These are phyloP conservation scores for Pichia inconspicua DNA, from an alignment of 1,139 yeast genomes.

Conservation along the genomic window DNA sequence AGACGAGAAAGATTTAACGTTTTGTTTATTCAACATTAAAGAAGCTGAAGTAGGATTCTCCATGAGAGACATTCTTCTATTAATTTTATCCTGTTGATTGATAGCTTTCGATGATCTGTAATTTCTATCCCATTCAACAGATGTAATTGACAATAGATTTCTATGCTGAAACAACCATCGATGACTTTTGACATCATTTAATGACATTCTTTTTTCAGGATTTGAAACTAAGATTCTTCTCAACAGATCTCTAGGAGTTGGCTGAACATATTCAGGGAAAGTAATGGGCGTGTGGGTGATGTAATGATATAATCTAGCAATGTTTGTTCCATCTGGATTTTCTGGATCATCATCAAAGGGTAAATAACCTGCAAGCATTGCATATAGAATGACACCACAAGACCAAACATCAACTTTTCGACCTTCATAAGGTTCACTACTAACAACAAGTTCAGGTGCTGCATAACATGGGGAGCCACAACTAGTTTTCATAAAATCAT, in stretches of 20 bases:
- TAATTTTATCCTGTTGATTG: slow-evolving; percentile 24
- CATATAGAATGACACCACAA: slow-evolving; percentile 88
- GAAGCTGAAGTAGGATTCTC: slow-evolving; percentile 33
- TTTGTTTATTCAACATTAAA: slow-evolving; percentile 27
- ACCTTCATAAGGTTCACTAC: slow-evolving; percentile 86
- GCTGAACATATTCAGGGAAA: slow-evolving; percentile 89
- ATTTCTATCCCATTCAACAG: slow-evolving; percentile 80
- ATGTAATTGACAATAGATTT: slow-evolving; percentile 73
- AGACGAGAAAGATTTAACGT: slow-evolving; percentile 39
- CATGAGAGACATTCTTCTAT: slow-evolving; percentile 35
- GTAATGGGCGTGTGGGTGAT: slow-evolving; percentile 87
- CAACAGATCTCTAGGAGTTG: slow-evolving; percentile 84
- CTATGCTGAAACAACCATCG: slow-evolving; percentile 83
- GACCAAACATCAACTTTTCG: slow-evolving; percentile 96
- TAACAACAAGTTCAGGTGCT: slow-evolving; percentile 91
- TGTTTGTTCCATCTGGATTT: slow-evolving; percentile 94
- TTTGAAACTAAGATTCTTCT: slow-evolving; percentile 79
- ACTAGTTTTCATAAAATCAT: slow-evolving; percentile 83
- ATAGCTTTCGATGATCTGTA: slow-evolving; percentile 28
- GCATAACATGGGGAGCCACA: slow-evolving; percentile 99
- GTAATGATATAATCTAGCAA: slow-evolving; percentile 82
- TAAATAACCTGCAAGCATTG: slow-evolving; percentile 94
- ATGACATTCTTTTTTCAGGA: slow-evolving; percentile 68
- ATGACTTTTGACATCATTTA: slow-evolving; percentile 68
- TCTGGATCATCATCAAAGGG: slow-evolving; percentile 98